phyloP scores from a whole-genome alignment of 176 grass and related monocot species.

The Aegilops tauschii region DNA sequence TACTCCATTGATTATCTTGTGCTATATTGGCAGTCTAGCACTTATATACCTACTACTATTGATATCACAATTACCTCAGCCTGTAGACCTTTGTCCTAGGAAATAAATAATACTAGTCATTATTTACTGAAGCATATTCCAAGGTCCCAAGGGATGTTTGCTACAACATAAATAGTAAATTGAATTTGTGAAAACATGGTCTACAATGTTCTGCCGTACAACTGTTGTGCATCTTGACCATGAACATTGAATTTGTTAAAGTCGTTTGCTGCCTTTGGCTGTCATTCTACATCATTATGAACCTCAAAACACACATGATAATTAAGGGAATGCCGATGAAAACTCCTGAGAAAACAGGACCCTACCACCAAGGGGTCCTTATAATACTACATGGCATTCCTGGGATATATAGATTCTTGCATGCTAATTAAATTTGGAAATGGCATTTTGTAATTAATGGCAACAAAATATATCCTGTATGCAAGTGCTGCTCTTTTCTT shows the following conservation, averaged over 20 bases:
- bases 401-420: not conserved
- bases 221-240: not conserved
- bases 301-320: not conserved
- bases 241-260: not conserved
- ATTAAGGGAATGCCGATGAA: not conserved
- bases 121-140: not conserved
- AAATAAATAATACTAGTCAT: not conserved
- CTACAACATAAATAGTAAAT: not conserved
- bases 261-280: not conserved
- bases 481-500: not conserved
- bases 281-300: not conserved
- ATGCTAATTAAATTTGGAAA: not conserved
- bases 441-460: not conserved
- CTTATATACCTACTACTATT: not conserved
- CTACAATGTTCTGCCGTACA: not conserved
- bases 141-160: not conserved
- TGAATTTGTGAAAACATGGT: not conserved
- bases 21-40: not conserved
- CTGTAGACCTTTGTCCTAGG: not conserved
- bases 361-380: not conserved
- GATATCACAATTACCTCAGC: not conserved
- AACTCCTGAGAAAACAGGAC: not conserved
- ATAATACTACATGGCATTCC: not conserved
- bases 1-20: not conserved
- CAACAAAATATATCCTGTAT: conserved; percentile 2